Conservation (phyloP, 1,139 yeast species). For the Pneumocystis oryctolagi region DNA sequence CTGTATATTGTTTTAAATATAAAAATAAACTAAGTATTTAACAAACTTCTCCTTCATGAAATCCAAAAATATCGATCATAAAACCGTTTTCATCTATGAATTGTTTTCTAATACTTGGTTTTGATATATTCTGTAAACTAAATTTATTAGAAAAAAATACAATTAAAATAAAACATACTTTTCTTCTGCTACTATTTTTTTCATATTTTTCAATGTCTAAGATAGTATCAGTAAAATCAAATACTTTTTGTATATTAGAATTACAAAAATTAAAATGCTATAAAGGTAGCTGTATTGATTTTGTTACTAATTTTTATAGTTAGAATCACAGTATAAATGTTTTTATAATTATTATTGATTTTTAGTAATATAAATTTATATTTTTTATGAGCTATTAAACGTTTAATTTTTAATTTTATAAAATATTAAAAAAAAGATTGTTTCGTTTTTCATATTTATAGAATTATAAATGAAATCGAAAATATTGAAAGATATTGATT, state of each 20-base stretch:
- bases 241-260: background rate
- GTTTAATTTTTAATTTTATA: background rate
- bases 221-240: background rate
- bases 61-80: background rate
- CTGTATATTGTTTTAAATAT: background rate
- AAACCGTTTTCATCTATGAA: background rate
- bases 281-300: background rate
- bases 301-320: background rate
- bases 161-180: background rate
- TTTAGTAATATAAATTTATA: background rate
- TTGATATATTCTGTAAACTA: background rate
- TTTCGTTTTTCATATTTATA: background rate
- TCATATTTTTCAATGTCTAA: background rate
- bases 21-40: background rate
- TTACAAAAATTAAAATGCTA: background rate
- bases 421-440: too few relatives aligned
- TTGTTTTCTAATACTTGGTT: background rate
- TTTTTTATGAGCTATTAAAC: background rate
- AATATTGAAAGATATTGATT: background rate
- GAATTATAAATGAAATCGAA: background rate
- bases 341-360: background rate
- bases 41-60: background rate
- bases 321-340: background rate
- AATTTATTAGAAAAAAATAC: background rate
- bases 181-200: background rate